phyloP scores from a whole-genome alignment of 1,284 basidiomycete genomes.

The Singerocomus rubriflavus region DNA sequence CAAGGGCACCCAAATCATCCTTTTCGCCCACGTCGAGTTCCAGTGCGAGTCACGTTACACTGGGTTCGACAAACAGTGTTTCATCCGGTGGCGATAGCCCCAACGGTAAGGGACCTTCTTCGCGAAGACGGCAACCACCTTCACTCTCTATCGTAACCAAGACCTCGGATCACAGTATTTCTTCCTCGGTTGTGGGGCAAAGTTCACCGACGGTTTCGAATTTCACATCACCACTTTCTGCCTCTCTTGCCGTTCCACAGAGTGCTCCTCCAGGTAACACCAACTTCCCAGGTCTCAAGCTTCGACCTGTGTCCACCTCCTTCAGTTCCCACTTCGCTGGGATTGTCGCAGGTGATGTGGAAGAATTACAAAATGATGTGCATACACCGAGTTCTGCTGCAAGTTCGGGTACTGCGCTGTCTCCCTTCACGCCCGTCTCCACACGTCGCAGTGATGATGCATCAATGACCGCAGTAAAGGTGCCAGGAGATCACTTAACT shows the following conservation, averaged over 20 bases:
- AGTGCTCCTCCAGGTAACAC: constrained; percentile 63
- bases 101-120: constrained; percentile 11
- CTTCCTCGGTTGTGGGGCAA: constrained; percentile 17
- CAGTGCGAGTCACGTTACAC: constrained; percentile 5
- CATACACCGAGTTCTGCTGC: constrained; percentile 46
- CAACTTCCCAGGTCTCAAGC: constrained; percentile 62
- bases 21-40: constrained; percentile 14
- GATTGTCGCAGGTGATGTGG: constrained; percentile 44
- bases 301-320: constrained; percentile 73
- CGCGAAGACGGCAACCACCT: constrained; percentile 39
- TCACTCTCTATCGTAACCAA: constrained; percentile 45
- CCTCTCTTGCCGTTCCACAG: constrained; percentile 34
- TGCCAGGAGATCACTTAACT: constrained; percentile 42
- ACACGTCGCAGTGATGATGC: constrained; percentile 35
- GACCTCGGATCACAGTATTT: constrained; percentile 12
- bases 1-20: constrained; percentile 46
- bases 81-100: constrained; percentile 10
- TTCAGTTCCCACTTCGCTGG: constrained; percentile 71
- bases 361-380: constrained; percentile 41
- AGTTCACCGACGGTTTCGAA: constrained; percentile 5
- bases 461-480: constrained; percentile 26
- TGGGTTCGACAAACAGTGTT: constrained; percentile 4
- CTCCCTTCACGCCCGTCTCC: constrained; percentile 52
- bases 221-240: constrained; percentile 8
- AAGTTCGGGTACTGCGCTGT: constrained; percentile 44